Evolutionary conservation across 129 eudicot genomes (phyloP), one percentile per base, ranked within the genome.

Genomic region (Lactuca sativa): DNA sequence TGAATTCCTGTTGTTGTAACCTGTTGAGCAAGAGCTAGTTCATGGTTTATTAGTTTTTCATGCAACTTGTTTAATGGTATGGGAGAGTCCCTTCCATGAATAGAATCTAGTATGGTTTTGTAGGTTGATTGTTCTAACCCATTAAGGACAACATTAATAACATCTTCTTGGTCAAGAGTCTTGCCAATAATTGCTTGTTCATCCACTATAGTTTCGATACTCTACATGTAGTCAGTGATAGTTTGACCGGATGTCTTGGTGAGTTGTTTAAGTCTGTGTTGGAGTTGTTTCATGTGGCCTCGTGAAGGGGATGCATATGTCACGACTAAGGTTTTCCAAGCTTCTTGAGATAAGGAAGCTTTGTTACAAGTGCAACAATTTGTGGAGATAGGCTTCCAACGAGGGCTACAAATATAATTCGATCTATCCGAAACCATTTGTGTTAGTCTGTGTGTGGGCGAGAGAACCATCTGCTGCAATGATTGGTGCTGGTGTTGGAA

Each of bases 181-280:
- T 59, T 59, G 2, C 64, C 47, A 1, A 61, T 9, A 14, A 61
- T 32, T 3, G 18, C 7, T 12, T 34, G 48, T 33, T 61, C 66
- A 36, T 62, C 66, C 8, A 61, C 9, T 0, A 32, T 5, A 14
- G 47, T 34, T 13, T 61, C 33, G 21, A 11, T 38, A 12, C 21
- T 3, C 34, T 61, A 9, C 25, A 61, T 32, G 30, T 61, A 61
- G 13, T 34, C 18, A 0, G 48, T 61, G 43, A 67, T 73, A 4
- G 64, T 62, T 52, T 73, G 77, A 4, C 3, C 21, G 0, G 61
- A 38, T 15, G 33, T 21, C 12, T 47, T 71, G 16, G 64, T 16
- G n/a, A 30, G 2, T 33, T 15, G 61, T 7, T 17, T 33, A 3
- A 62, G 2, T 0, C 32, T 47, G 8, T 62, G 32, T 14, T 62